phyloP scores from a whole-genome alignment of 148 eudicot species.

The Silene latifolia region DNA sequence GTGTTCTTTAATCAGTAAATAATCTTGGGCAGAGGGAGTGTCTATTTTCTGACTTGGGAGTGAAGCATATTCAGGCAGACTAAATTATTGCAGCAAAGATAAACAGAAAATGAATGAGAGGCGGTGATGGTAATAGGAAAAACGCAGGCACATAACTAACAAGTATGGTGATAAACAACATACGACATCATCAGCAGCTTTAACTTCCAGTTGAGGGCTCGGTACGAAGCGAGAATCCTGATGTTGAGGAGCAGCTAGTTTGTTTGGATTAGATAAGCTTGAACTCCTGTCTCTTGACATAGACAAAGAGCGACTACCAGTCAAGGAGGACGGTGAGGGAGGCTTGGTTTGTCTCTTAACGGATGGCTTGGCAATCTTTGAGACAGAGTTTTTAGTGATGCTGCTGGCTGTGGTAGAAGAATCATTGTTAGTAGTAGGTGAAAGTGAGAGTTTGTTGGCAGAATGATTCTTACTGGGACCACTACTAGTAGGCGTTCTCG shows the following conservation, averaged over 20 bases:
- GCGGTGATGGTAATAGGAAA: not conserved
- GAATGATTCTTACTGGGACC: constrained; percentile 43
- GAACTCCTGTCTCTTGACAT: constrained; percentile 49
- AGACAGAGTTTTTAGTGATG: constrained; percentile 35
- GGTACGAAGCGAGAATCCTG: constrained; percentile 72
- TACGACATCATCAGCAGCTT: constrained; percentile 97
- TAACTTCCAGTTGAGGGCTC: constrained; percentile 83
- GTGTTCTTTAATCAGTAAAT: too few species aligned
- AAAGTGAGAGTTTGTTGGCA: constrained; percentile 39
- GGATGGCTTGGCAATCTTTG: constrained; percentile 32
- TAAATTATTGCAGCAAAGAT: not conserved
- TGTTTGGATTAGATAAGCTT: constrained; percentile 48
- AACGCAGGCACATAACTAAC: not conserved
- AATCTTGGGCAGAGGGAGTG: too few species aligned
- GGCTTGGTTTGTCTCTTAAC: constrained; percentile 17
- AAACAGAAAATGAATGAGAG: not conserved
- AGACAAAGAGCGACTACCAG: constrained; percentile 41
- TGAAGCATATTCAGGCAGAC: not conserved
- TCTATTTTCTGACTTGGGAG: too few species aligned
- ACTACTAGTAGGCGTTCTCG: constrained; percentile 40
- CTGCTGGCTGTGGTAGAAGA: constrained; percentile 60
- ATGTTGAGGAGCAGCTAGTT: constrained; percentile 48
- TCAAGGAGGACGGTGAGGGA: constrained; percentile 48
- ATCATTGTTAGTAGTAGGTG: not conserved
- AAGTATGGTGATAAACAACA: constrained; percentile 10